These are phyloP conservation scores for Rhodocollybia butyracea DNA, from an alignment of 768 basidiomycete genomes.

Conservation along the genomic window DNA sequence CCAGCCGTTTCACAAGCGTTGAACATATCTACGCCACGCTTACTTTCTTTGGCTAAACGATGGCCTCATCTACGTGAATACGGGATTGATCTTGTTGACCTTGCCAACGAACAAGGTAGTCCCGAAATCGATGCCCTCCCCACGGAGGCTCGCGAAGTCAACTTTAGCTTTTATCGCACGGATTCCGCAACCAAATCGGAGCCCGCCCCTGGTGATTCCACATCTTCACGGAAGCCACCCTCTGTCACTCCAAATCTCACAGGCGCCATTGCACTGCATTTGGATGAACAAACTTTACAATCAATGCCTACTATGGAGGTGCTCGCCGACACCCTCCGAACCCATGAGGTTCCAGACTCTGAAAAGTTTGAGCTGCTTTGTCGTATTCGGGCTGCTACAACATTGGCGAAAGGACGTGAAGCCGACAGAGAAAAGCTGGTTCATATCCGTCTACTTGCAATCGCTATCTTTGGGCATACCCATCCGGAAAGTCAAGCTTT, in stretches of 20 bases:
- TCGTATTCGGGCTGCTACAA: slow-evolving; percentile 77
- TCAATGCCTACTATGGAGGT: slow-evolving; percentile 70
- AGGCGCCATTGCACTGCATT: slow-evolving; percentile 58
- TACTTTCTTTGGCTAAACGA: slow-evolving; percentile 79
- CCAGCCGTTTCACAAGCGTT: slow-evolving; percentile 80
- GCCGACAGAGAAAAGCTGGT: slow-evolving; percentile 77
- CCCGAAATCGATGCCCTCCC: slow-evolving; percentile 62
- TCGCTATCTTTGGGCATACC: slow-evolving; percentile 90
- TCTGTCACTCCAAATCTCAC: slow-evolving; percentile 30
- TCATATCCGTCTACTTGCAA: slow-evolving; percentile 76
- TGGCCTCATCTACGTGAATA: slow-evolving; percentile 84
- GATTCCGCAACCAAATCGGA: slow-evolving; percentile 45
- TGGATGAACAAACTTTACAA: slow-evolving; percentile 58
- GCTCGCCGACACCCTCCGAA: slow-evolving; percentile 68
- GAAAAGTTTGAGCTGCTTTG: slow-evolving; percentile 89
- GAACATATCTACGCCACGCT: slow-evolving; percentile 76
- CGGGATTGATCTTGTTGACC: slow-evolving; percentile 71
- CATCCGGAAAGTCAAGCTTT: slow-evolving; percentile 76
- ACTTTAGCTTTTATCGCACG: slow-evolving; percentile 77
- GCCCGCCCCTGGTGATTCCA: slow-evolving; percentile 37
- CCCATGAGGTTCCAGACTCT: slow-evolving; percentile 66
- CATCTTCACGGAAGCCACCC: slow-evolving; percentile 47
- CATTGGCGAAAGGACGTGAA: slow-evolving; percentile 54
- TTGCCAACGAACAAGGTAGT: slow-evolving; percentile 54
- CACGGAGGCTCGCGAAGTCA: slow-evolving; percentile 71